Evolutionary conservation across 495 filamentous ascomycete species (phyloP).

Genomic region (Xylaria nigripes): DNA sequence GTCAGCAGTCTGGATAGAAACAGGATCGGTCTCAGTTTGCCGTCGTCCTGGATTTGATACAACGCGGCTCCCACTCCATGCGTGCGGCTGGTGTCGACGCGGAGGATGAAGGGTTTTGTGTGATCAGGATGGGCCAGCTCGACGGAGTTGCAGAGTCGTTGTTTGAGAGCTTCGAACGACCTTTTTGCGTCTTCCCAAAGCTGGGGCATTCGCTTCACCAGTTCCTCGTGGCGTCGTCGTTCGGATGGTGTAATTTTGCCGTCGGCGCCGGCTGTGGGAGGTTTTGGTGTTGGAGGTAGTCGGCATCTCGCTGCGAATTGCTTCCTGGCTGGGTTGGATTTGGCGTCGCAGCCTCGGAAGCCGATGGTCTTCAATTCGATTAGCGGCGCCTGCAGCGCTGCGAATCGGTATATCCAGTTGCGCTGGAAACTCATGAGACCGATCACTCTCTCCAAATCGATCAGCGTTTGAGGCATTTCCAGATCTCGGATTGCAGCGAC

Average conservation of each 20-base stretch:
- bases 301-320: not conserved
- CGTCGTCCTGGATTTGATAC: constrained; percentile 2
- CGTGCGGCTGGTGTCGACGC: not conserved
- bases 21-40: not conserved
- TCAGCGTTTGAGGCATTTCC: not conserved
- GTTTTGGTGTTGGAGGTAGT: not conserved
- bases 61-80: not conserved
- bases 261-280: not conserved
- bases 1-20: not conserved
- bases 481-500: not conserved
- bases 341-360: not conserved
- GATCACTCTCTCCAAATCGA: not conserved
- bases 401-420: not conserved
- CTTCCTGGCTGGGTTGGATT: not conserved
- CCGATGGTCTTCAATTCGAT: not conserved
- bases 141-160: not conserved
- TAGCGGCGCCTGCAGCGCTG: not conserved
- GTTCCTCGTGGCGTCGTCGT: not conserved
- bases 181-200: not conserved
- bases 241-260: not conserved
- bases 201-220: not conserved
- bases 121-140: not conserved
- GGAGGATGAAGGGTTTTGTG: not conserved
- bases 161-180: not conserved
- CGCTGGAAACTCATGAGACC: not conserved